Evolutionary conservation across 768 basidiomycete genomes (phyloP), one percentile per base, ranked within the genome.

Genomic region (Hericium rajendrae): DNA sequence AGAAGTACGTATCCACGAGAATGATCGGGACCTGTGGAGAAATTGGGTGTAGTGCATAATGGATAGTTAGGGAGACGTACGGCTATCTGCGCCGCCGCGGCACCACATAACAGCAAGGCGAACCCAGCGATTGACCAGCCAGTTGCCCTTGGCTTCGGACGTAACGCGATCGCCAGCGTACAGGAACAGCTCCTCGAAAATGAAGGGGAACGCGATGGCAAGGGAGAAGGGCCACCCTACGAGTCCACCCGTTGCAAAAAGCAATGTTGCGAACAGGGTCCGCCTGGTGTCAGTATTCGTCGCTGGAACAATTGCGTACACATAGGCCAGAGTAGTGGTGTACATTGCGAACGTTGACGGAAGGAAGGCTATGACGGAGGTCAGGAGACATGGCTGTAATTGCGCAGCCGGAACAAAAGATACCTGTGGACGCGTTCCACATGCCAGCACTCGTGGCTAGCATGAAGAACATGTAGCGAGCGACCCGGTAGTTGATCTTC

Each of bases 151-250:
- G 26, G 69, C 68, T 49, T 76, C 70, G 3, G 78, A 65, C 32
- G 79, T 67, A 26, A 87, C 82, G 40, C 70, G 69, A 64, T 97
- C 94, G 8, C 76, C 79, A 40, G 88, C 85, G 55, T 75, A 81
- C 22, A 94, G 68, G 65, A 93, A 88, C 20, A 97, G 73, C 68
- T 98, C 92, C 68, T 98, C 97, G 49, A 91, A 69, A 12, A 94
- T 82, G 64, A 95, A 94, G 1, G 97, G 97, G 13, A 97, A 72
- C 0, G 91, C 83, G 6, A 97, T 76, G 0, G 90, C 84, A 16
- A 93, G 77, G n/a, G 90, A 78, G 69, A 99, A 99, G 6, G 97
- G 97, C 97, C 97, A 99, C 5, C 95, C 97, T 38, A 97, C 80
- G 52, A 98, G 81, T 1, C 85, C 91, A 5, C 91, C 94, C 6